These are phyloP conservation scores for Cercospora citrullina DNA, from an alignment of 2,329 filamentous ascomycete species.

Conservation along the genomic window DNA sequence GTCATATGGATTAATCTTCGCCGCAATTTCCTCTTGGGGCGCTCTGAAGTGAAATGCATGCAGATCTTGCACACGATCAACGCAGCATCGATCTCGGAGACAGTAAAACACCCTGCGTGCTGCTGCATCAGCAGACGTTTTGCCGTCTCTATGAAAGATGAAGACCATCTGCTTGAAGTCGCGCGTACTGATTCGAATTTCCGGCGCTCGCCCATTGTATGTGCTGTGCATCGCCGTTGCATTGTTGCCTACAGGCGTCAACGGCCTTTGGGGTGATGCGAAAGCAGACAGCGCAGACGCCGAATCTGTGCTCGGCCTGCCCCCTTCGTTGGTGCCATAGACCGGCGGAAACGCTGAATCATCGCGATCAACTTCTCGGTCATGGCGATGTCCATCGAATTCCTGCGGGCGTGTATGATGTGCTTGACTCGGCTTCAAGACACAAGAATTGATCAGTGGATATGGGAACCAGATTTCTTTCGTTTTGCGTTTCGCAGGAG, in stretches of 20 bases:
- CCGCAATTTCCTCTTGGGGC: constrained; percentile 63
- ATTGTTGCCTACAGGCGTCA: constrained; percentile 52
- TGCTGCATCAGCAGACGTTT: constrained; percentile 31
- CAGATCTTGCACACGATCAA: constrained; percentile 81
- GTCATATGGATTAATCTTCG: constrained; percentile 82
- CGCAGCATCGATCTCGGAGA: constrained; percentile 74
- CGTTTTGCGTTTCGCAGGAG: constrained; percentile 4
- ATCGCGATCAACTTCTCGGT: constrained; percentile 22
- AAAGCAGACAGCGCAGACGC: constrained; percentile 23
- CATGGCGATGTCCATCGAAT: constrained; percentile 15
- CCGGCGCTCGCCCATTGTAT: constrained; percentile 62
- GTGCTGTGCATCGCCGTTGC: constrained; percentile 38
- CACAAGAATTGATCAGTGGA: constrained; percentile 82
- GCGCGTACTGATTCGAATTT: constrained; percentile 82
- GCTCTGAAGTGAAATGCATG: constrained; percentile 87
- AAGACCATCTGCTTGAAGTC: constrained; percentile 95
- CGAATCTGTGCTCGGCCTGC: constrained; percentile 36
- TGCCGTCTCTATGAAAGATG: constrained; percentile 62
- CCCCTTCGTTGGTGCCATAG: constrained; percentile 33
- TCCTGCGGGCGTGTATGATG: constrained; percentile 18
- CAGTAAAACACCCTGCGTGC: constrained; percentile 86
- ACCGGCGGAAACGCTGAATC: constrained; percentile 34
- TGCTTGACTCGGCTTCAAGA: constrained; percentile 61
- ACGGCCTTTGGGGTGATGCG: constrained; percentile 29
- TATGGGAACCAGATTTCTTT: constrained; percentile 80